These are phyloP conservation scores for Phanerochaete sordida DNA, from an alignment of 768 basidiomycete genomes.

Conservation along the genomic window DNA sequence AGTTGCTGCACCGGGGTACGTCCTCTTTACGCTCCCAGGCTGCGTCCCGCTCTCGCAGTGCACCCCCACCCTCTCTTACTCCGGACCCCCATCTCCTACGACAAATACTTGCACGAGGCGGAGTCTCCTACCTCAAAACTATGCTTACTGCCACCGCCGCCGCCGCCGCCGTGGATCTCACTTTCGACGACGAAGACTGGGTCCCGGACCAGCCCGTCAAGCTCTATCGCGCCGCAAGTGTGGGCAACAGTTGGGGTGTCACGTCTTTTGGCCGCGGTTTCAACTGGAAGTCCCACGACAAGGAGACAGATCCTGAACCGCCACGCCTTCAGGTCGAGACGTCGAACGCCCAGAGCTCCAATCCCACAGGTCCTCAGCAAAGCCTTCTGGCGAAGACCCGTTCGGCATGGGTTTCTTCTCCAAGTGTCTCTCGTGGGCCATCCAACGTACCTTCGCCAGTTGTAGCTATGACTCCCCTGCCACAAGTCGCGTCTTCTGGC, in stretches of 20 bases:
- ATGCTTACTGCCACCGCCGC: slow-evolving; percentile 35
- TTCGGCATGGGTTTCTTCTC: slow-evolving; percentile 18
- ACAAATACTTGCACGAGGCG: slow-evolving; percentile 10
- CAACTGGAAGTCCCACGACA: slow-evolving; percentile 55
- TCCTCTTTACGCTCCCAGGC: slow-evolving; percentile 14
- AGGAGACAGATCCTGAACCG: slow-evolving; percentile 18
- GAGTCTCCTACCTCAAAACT: slow-evolving; percentile 10
- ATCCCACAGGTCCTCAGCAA: slow-evolving; percentile 1
- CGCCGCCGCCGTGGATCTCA: slow-evolving; percentile 52
- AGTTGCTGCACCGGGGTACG: slow-evolving; percentile 10
- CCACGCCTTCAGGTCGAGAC: slow-evolving; percentile 5
- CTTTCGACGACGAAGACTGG: slow-evolving; percentile 71
- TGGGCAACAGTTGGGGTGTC: slow-evolving; percentile 80
- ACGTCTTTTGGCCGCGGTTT: slow-evolving; percentile 83
- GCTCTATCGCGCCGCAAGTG: slow-evolving; percentile 61
- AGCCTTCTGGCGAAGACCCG: slow-evolving; percentile 14
- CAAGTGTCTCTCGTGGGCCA: slow-evolving; percentile 15
- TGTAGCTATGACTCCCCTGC: slow-evolving; percentile 12
- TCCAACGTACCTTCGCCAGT: slow-evolving; percentile 9
- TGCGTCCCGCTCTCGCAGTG: slow-evolving; percentile 25
- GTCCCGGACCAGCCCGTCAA: slow-evolving; percentile 42
- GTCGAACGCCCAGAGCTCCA: slow-evolving; percentile 2
- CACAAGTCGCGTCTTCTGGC: slow-evolving; percentile 10
- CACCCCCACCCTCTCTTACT: slow-evolving; percentile 24
- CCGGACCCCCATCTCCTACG: slow-evolving; percentile 13